Evolutionary conservation across 192 early-diverging fungal genomes (phyloP).

Genomic region (Rhizophagus prolifer): DNA sequence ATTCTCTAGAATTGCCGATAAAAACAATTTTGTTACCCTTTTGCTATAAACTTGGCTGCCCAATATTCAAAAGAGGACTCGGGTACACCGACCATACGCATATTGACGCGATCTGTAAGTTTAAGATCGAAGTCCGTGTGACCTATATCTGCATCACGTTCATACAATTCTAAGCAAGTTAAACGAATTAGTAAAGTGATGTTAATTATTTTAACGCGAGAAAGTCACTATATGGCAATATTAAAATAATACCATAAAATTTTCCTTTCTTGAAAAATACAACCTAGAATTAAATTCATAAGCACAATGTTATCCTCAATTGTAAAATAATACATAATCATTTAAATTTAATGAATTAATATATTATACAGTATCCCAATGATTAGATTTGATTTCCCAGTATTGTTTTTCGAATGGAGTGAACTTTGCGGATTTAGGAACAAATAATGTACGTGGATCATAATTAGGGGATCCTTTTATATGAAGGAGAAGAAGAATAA

Average conservation of each 20-base stretch:
- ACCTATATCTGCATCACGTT: slow-evolving; percentile 96
- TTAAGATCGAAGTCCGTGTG: slow-evolving; percentile 96
- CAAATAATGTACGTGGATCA: slow-evolving; percentile 86
- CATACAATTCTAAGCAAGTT: slow-evolving; percentile 81
- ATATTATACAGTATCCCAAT: slow-evolving; percentile 81
- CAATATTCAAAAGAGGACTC: slow-evolving; percentile 93
- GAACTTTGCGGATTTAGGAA: slow-evolving; percentile 78
- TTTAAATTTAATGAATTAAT: background rate
- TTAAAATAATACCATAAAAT: slow-evolving; percentile 64
- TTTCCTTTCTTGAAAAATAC: slow-evolving; percentile 99
- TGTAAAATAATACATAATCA: background rate
- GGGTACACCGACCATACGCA: slow-evolving; percentile 99
- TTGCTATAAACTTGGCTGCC: slow-evolving; percentile 93
- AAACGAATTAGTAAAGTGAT: background rate
- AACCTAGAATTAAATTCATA: slow-evolving; percentile 32
- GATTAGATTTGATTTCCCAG: slow-evolving; percentile 95
- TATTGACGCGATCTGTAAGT: slow-evolving; percentile 93
- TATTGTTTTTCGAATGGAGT: slow-evolving; percentile 97
- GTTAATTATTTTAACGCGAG: background rate
- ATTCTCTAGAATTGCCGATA: background rate
- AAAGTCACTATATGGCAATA: background rate
- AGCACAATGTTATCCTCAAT: background rate
- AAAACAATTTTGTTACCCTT: slow-evolving; percentile 60
- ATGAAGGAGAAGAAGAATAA: too few species aligned
- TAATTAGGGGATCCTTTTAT: slow-evolving; percentile 69